Conservation (phyloP, 163 green algal genomes). For the Scenedesmus sp. region DNA sequence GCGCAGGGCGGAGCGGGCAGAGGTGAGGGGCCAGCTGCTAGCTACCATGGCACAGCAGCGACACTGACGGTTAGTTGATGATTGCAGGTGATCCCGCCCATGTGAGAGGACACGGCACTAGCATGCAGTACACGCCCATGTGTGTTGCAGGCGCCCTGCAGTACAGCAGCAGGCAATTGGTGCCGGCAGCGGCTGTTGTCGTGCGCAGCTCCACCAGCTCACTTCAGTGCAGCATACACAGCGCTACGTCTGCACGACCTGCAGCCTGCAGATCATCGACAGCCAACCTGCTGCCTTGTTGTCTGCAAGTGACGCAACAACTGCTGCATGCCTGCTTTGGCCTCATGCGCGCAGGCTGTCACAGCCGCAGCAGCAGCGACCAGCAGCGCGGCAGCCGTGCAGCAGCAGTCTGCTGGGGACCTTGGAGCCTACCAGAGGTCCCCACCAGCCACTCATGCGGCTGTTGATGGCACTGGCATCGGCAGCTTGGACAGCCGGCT, state of each 20-base stretch:
- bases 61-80: too few relatives aligned
- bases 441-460: neutral
- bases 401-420: conserved; percentile 3
- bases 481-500: conserved; percentile 20
- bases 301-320: too few relatives aligned
- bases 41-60: neutral
- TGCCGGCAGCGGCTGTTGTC: too few relatives aligned
- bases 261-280: too few relatives aligned
- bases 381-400: conserved; percentile 8
- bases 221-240: too few relatives aligned
- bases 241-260: too few relatives aligned
- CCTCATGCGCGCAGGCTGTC: conserved; percentile 25
- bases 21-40: conserved; percentile 11
- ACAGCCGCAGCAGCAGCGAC: conserved; percentile 30
- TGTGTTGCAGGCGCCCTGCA: too few relatives aligned
- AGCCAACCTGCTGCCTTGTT: too few relatives aligned
- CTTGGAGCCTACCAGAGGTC: conserved; percentile 17
- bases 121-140: too few relatives aligned
- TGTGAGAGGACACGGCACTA: too few relatives aligned
- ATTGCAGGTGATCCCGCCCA: neutral
- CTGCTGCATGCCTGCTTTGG: neutral
- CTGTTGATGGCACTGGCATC: neutral
- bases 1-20: conserved; percentile 64
- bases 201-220: too few relatives aligned
- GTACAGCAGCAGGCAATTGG: too few relatives aligned